Conservation (phyloP, 2,329 filamentous ascomycete species). For the Talaromyces sp. region DNA sequence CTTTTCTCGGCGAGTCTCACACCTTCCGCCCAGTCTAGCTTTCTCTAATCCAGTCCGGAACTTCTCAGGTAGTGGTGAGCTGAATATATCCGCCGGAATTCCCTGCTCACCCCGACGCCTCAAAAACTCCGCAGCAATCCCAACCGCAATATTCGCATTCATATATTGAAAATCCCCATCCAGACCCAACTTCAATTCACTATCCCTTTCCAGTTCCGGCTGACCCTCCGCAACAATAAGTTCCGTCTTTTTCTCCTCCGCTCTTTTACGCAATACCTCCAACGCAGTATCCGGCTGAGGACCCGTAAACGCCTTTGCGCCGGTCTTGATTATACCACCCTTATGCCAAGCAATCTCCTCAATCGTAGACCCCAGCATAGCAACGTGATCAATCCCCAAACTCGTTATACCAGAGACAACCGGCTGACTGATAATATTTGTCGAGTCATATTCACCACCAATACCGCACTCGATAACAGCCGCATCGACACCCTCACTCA, state of each 20-base stretch:
- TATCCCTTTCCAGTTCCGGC: constrained; percentile 42
- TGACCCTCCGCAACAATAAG: constrained; percentile 53
- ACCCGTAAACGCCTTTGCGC: constrained; percentile 62
- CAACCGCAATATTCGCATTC: constrained; percentile 62
- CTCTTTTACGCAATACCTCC: constrained; percentile 56
- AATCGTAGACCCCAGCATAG: constrained; percentile 74
- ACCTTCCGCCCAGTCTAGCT: constrained; percentile 72
- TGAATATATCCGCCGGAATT: constrained; percentile 39
- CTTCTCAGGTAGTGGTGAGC: constrained; percentile 54
- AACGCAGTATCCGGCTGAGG: constrained; percentile 57
- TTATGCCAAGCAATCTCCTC: constrained; percentile 91
- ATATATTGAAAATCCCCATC: constrained; percentile 62
- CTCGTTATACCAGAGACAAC: constrained; percentile 73
- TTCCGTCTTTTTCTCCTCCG: constrained; percentile 49
- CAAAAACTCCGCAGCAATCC: constrained; percentile 45
- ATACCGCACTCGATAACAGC: constrained; percentile 92
- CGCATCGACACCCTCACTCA: constrained; percentile 70
- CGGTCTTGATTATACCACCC: constrained; percentile 76
- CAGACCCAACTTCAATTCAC: constrained; percentile 56
- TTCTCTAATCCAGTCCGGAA: constrained; percentile 65
- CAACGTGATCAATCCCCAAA: constrained; percentile 80
- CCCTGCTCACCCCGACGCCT: constrained; percentile 34
- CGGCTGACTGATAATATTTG: constrained; percentile 75
- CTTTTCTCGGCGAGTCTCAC: constrained; percentile 63
- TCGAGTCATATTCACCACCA: constrained; percentile 89